Percentiles rank a stretch among this genome's conserved stretches.
These are phyloP conservation scores for Tetragonia tetragonoides DNA, from an alignment of 148 eudicot species.

Conservation along the genomic window DNA sequence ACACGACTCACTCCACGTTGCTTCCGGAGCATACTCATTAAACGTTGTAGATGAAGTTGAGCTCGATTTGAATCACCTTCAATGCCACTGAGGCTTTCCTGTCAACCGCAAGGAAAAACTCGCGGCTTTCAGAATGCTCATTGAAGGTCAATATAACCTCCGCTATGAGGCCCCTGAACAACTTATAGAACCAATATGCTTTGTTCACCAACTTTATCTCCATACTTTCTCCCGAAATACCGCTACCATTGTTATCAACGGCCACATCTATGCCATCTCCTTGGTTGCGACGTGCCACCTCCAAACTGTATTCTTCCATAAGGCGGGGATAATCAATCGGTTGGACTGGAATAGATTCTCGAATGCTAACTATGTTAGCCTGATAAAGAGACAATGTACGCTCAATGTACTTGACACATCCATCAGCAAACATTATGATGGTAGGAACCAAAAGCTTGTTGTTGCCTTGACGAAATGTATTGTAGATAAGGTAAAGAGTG, in stretches of 20 bases:
- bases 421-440: slow-evolving; percentile 6
- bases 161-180: slow-evolving; percentile 16
- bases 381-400: background rate
- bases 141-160: slow-evolving; percentile 13
- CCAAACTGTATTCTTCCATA: slow-evolving; percentile 17
- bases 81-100: background rate
- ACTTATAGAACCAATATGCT: background rate
- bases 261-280: background rate
- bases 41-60: slow-evolving; percentile 12
- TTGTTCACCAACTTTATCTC: slow-evolving; percentile 8
- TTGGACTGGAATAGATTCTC: slow-evolving; percentile 9
- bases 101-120: background rate
- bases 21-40: background rate
- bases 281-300: background rate
- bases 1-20: background rate
- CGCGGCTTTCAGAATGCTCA: slow-evolving; percentile 6
- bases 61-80: slow-evolving; percentile 16
- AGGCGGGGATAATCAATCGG: slow-evolving; percentile 4
- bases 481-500: slow-evolving; percentile 5
- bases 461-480: background rate
- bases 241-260: background rate
- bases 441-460: background rate
- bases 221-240: too few relatives aligned
- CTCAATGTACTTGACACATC: slow-evolving; percentile 19
- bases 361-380: slow-evolving; percentile 7